phyloP scores from a whole-genome alignment of 2,329 filamentous ascomycete species.

The Calonectria honghensis region DNA sequence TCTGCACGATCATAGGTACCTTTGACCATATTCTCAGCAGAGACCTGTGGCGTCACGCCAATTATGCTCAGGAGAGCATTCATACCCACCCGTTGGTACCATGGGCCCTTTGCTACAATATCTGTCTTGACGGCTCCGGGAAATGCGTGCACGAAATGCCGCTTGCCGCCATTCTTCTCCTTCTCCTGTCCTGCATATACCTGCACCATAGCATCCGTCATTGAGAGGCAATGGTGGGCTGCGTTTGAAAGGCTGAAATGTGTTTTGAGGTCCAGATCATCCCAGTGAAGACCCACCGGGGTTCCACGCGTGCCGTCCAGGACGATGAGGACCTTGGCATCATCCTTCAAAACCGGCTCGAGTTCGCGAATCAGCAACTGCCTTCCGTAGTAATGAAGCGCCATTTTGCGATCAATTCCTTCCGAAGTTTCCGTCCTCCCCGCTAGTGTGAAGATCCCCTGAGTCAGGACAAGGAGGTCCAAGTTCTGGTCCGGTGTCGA shows the following conservation, averaged over 20 bases:
- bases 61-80: slow-evolving; percentile 47
- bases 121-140: slow-evolving; percentile 63
- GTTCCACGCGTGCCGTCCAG: slow-evolving; percentile 57
- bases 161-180: slow-evolving; percentile 36
- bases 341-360: slow-evolving; percentile 58
- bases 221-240: slow-evolving; percentile 61
- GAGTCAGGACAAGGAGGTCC: slow-evolving; percentile 63
- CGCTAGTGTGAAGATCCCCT: slow-evolving; percentile 60
- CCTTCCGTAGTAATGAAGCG: slow-evolving; percentile 67
- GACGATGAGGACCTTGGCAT: slow-evolving; percentile 64
- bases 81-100: slow-evolving; percentile 50
- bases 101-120: slow-evolving; percentile 56
- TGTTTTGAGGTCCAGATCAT: slow-evolving; percentile 63
- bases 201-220: slow-evolving; percentile 64
- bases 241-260: slow-evolving; percentile 59
- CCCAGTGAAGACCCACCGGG: slow-evolving; percentile 59
- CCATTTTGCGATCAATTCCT: slow-evolving; percentile 67
- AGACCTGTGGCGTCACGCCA: slow-evolving; percentile 52
- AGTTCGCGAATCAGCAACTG: slow-evolving; percentile 66
- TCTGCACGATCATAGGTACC: slow-evolving; percentile 45
- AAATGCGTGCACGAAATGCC: slow-evolving; percentile 63
- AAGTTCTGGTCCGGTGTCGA: slow-evolving; percentile 53
- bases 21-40: slow-evolving; percentile 54
- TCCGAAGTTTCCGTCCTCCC: slow-evolving; percentile 65
- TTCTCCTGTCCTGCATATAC: slow-evolving; percentile 55